Evolutionary conservation across 116 monocot species (phyloP), one percentile per base, ranked within the genome.

Genomic region (Zostera marina): DNA sequence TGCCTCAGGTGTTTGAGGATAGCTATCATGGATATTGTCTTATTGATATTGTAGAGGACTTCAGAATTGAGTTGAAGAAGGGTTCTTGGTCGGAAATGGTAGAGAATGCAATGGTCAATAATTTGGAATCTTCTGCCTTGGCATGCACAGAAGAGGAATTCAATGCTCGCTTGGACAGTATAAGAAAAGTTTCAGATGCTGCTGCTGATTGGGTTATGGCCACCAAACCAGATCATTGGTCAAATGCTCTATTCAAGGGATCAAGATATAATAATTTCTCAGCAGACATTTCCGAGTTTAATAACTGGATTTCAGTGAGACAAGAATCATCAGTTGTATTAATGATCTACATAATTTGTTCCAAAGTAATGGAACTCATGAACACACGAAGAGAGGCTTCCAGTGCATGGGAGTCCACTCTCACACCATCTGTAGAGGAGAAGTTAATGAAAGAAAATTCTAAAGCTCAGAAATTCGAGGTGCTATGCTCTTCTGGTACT

Each of bases 301-400:
- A 58, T 43, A 43, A 48, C 1, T 72, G 71, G 72, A 77, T 72
- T 46, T 61, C 71, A 11, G 53, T 59, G 21, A 68, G 54, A 44
- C 58, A 68, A 22, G 77, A 77, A 54, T 62, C 72, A 8, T 64
- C 77, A 16, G 61, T 77, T 23, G 64, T 72, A 16, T 59, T 68
- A 48, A 77, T 72, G 22, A 57, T 77, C 44, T 72, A 77, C n/a
- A 41, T 56, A 9, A 63, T 77, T 41, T 38, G 67, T 16, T 68
- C 58, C 54, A 77, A 68, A 49, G 44, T 77, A 53, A 77, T 72
- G 68, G 77, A 77, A 9, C 32, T 77, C 42, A 72, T 68, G 44
- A 22, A 47, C 9, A 14, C 58, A 25, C 67, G 68, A 12, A 49
- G 59, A 19, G 67, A 60, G 52, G n/a, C 42, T 44, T 63, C 64